These are phyloP conservation scores for Hypericum perforatum DNA, from an alignment of 345 rosid genomes.

Conservation along the genomic window DNA sequence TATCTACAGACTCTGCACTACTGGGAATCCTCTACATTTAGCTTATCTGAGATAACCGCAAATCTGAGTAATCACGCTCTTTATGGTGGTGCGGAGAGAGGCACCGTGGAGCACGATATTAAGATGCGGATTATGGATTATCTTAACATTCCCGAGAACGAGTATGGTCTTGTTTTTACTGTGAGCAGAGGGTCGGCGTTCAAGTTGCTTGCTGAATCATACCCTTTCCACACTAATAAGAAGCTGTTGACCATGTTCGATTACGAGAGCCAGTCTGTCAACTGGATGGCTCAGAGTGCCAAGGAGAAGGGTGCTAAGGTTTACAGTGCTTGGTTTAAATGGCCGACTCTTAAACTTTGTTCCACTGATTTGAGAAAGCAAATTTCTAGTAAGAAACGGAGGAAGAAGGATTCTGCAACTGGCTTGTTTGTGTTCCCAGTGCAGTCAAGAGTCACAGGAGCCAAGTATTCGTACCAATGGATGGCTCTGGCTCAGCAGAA, in stretches of 20 bases:
- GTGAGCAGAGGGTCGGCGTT: conserved; percentile 89
- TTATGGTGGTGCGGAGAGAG: conserved; percentile 71
- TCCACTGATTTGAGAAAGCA: conserved; percentile 72
- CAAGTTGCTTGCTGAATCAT: conserved; percentile 67
- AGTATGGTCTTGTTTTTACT: conserved; percentile 82
- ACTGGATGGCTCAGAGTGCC: conserved; percentile 82
- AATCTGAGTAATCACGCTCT: conserved; percentile 80
- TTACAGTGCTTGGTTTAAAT: conserved; percentile 79
- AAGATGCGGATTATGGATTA: conserved; percentile 76
- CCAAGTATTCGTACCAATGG: conserved; percentile 88
- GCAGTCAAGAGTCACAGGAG: conserved; percentile 74
- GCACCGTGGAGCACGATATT: conserved; percentile 68
- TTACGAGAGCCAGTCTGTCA: conserved; percentile 88
- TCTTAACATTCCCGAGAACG: conserved; percentile 74
- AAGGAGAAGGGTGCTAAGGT: conserved; percentile 81
- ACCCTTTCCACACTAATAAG: conserved; percentile 67
- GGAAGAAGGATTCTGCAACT: conserved; percentile 66
- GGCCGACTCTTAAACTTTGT: conserved; percentile 78
- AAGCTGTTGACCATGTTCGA: conserved; percentile 77
- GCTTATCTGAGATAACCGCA: conserved; percentile 75
- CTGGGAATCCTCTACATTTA: conserved; percentile 70
- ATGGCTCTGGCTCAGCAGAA: conserved; percentile 82
- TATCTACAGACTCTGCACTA: conserved; percentile 50
- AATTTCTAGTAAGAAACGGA: conserved; percentile 57
- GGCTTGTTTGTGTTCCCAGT: conserved; percentile 83